phyloP scores from a whole-genome alignment of 2,329 filamentous ascomycete genomes.

The Fusarium devonianum region DNA sequence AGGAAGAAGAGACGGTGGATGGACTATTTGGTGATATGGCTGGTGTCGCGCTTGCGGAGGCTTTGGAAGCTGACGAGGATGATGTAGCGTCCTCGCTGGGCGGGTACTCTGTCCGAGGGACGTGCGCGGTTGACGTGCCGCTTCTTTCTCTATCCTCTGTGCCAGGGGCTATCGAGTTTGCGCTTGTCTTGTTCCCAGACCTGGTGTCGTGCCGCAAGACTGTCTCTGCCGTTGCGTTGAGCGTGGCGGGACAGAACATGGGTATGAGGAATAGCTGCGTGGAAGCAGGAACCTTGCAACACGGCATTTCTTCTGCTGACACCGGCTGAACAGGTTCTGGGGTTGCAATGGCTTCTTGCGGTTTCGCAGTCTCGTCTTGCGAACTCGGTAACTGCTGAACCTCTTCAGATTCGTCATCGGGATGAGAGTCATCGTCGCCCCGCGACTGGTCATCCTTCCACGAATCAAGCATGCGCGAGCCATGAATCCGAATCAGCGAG shows the following conservation, averaged over 20 bases:
- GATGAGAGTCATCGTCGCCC: constrained; percentile 66
- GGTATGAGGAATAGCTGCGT: constrained; percentile 15
- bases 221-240: constrained; percentile 6
- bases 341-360: neutral
- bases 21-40: constrained; percentile 29
- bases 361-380: constrained; percentile 6
- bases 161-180: neutral
- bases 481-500: constrained; percentile 89
- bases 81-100: constrained; percentile 21
- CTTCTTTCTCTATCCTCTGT: constrained; percentile 18
- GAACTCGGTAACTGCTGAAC: constrained; percentile 10
- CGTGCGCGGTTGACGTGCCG: constrained; percentile 17
- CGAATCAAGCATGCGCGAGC: constrained; percentile 94
- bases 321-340: neutral
- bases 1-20: constrained; percentile 31
- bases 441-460: constrained; percentile 81
- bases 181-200: constrained; percentile 5
- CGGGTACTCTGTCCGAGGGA: constrained; percentile 14
- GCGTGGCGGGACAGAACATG: constrained; percentile 17
- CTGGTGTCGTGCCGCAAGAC: neutral
- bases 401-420: constrained; percentile 27
- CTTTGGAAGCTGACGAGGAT: constrained; percentile 14
- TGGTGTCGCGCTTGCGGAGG: constrained; percentile 22
- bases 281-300: constrained; percentile 10
- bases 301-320: constrained; percentile 10